Conservation (phyloP, 768 basidiomycete genomes). For the Leccinellum rugosiceps region DNA sequence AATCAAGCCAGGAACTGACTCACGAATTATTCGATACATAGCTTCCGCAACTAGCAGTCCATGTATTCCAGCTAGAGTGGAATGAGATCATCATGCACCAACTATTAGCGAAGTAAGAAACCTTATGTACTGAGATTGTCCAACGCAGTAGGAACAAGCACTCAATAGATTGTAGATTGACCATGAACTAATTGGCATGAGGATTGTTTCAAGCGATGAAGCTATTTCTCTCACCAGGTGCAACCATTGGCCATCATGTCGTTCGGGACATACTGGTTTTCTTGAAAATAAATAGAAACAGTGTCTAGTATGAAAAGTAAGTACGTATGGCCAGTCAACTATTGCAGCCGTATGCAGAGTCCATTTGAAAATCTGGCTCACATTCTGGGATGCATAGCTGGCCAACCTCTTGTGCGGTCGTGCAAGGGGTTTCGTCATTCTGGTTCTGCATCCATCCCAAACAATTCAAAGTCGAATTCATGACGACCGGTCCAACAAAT, state of each 20-base stretch:
- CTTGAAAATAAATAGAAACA: constrained; percentile 17
- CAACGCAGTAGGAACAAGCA: constrained; percentile 22
- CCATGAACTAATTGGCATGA: constrained; percentile 25
- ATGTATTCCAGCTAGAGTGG: constrained; percentile 19
- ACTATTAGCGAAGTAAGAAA: not conserved
- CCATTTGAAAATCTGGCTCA: constrained; percentile 3
- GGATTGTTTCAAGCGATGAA: not conserved
- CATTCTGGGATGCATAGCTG: constrained; percentile 16
- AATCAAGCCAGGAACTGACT: not conserved
- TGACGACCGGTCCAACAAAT: not conserved
- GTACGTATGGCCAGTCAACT: not conserved
- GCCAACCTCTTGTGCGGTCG: constrained; percentile 15
- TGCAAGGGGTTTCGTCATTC: constrained; percentile 12
- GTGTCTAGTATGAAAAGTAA: constrained; percentile 11
- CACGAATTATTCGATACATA: constrained; percentile 19
- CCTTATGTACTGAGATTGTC: constrained; percentile 12
- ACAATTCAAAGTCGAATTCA: constrained; percentile 14
- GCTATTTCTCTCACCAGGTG: constrained; percentile 19
- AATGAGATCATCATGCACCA: constrained; percentile 1
- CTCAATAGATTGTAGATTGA: constrained; percentile 30
- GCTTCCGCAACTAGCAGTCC: constrained; percentile 15
- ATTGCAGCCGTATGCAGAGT: not conserved
- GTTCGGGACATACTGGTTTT: constrained; percentile 19
- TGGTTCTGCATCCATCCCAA: constrained; percentile 9
- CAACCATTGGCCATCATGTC: constrained; percentile 14